These are phyloP conservation scores for Fusarium musae DNA, from an alignment of 2,329 filamentous ascomycete species.

Conservation along the genomic window DNA sequence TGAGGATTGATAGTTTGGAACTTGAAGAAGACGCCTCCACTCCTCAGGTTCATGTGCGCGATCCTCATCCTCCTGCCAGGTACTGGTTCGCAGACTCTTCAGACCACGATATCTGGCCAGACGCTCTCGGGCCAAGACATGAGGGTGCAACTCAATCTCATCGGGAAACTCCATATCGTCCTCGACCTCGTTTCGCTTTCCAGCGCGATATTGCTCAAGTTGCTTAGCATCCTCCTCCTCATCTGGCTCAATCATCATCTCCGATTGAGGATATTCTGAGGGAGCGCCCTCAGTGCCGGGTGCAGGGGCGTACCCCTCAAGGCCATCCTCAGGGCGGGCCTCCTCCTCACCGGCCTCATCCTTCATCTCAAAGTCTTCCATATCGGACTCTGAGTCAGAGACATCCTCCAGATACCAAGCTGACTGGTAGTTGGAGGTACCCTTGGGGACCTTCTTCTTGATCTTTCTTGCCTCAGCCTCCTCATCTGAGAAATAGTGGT, in stretches of 20 bases:
- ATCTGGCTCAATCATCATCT: conserved; percentile 87
- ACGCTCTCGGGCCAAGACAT: conserved; percentile 86
- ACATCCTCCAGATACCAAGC: conserved; percentile 90
- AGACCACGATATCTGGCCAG: conserved; percentile 88
- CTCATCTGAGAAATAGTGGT: conserved; percentile 96
- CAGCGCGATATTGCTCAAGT: conserved; percentile 82
- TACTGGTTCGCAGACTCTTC: conserved; percentile 88
- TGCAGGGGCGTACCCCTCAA: conserved; percentile 74
- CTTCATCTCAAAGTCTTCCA: conserved; percentile 72
- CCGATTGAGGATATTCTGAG: conserved; percentile 93
- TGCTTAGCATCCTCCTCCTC: conserved; percentile 83
- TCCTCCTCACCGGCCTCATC: conserved; percentile 67
- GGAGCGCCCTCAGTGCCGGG: conserved; percentile 81
- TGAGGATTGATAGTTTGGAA: conserved; percentile 89
- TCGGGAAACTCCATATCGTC: conserved; percentile 97
- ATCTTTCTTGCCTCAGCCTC: conserved; percentile 59
- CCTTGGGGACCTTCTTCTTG: conserved; percentile 84
- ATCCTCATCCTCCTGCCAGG: conserved; percentile 92
- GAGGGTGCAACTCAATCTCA: conserved; percentile 92
- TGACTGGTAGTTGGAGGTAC: conserved; percentile 93
- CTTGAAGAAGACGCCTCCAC: conserved; percentile 85
- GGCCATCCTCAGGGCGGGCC: conserved; percentile 82
- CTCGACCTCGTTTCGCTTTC: conserved; percentile 81
- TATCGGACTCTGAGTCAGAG: conserved; percentile 86
- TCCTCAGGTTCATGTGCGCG: conserved; percentile 87